Conservation (phyloP, 2,329 filamentous ascomycete genomes). For the Paecilomyces formosus region DNA sequence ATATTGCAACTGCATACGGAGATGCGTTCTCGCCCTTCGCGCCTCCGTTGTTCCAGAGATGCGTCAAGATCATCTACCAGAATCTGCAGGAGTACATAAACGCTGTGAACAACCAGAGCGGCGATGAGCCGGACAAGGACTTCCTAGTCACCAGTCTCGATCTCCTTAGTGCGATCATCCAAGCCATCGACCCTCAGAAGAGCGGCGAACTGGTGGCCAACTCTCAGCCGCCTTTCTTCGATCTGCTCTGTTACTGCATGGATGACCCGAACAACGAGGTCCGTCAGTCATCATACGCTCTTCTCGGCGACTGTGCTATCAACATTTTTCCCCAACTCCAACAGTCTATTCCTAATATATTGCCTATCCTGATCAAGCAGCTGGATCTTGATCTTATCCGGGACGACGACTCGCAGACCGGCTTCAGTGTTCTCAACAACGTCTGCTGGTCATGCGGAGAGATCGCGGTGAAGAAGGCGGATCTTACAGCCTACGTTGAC, state of each 20-base stretch:
- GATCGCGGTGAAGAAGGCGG: constrained; percentile 69
- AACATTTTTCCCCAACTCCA: constrained; percentile 80
- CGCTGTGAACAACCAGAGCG: constrained; percentile 57
- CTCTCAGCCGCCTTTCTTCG: constrained; percentile 78
- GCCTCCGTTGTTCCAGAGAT: constrained; percentile 76
- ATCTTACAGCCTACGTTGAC: constrained; percentile 69
- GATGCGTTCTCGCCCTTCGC: constrained; percentile 79
- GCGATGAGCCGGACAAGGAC: constrained; percentile 87
- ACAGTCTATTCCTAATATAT: constrained; percentile 61
- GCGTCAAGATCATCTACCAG: constrained; percentile 82
- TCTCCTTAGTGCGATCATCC: constrained; percentile 84
- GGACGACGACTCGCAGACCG: constrained; percentile 74
- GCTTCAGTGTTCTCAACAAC: constrained; percentile 93
- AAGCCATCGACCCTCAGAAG: constrained; percentile 69
- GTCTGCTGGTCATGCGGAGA: constrained; percentile 96
- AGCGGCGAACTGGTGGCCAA: constrained; percentile 68
- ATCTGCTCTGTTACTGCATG: constrained; percentile 86
- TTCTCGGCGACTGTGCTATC: constrained; percentile 90
- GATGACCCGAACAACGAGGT: constrained; percentile 87
- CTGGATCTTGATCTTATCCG: constrained; percentile 71
- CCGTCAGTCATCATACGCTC: constrained; percentile 87
- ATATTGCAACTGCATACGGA: constrained; percentile 80
- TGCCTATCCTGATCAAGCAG: constrained; percentile 76
- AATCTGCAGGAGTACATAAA: constrained; percentile 77
- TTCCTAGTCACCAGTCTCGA: constrained; percentile 94